Evolutionary conservation across 345 rosid species (phyloP).

Genomic region (Combretum micranthum): DNA sequence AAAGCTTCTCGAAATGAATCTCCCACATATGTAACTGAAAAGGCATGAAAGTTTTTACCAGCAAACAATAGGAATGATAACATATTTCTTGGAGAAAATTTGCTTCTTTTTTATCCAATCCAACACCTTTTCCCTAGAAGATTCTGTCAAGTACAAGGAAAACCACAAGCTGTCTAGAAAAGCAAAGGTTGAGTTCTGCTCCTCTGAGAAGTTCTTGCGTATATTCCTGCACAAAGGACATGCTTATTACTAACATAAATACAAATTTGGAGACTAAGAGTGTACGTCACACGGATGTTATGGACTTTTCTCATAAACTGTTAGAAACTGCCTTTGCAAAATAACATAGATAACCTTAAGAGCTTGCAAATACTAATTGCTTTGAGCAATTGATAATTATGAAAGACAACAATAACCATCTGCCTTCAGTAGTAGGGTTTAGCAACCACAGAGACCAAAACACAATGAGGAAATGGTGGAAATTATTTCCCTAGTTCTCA

Average conservation of each 20-base stretch:
- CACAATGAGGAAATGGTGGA: no score
- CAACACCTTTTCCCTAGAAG: constrained; percentile 26
- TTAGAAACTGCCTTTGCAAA: no score
- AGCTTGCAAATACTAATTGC: no score
- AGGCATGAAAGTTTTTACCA: constrained; percentile 19
- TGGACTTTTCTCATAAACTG: no score
- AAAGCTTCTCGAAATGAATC: not conserved
- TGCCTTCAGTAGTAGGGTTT: no score
- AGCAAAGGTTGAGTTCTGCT: constrained; percentile 21
- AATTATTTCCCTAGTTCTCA: no score
- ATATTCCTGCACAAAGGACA: constrained; percentile 17
- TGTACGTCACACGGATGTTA: not conserved
- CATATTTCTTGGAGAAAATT: constrained; percentile 38
- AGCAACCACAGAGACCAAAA: no score
- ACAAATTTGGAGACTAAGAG: not conserved
- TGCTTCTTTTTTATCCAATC: constrained; percentile 29
- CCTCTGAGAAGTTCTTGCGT: constrained; percentile 22
- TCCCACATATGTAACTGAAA: not conserved
- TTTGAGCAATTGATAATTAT: no score
- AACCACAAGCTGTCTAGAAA: constrained; percentile 41
- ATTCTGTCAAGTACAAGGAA: constrained; percentile 18
- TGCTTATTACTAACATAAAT: not conserved
- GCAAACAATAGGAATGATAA: constrained; percentile 35
- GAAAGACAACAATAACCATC: no score
- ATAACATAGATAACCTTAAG: no score